Base-by-base conservation (phyloP, 352 stramenopile genomes). In the Hyaloperonospora arabidopsidis region DNA sequence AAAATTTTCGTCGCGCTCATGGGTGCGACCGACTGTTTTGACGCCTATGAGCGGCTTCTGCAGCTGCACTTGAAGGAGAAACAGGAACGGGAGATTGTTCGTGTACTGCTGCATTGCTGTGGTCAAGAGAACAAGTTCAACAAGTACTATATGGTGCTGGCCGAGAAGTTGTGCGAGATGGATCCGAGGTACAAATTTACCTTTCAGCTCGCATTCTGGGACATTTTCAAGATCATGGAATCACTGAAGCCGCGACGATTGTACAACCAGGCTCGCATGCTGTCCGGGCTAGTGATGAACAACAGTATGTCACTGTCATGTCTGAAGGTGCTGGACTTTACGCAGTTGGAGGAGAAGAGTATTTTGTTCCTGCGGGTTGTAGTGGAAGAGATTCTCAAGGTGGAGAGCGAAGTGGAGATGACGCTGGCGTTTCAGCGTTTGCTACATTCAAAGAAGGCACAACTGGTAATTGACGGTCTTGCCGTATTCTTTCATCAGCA, bases 1-100 rank as follows among this genome's bases (percentile, higher is more conserved):
- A 84, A 93, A 35, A 97, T 98, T 50, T 98, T 98, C 64, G 96
- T 96, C 49, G 96, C 96, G 23, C 91, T 99, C 60, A 98, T 99
- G 92, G 89, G 88, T 22, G 93, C 87, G 15, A 75, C 82, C 19
- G 96, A 98, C 66, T 97, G 83, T 54, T 78, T 98, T 43, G 95
- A 98, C 68, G 92, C 94, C 1, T 97, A 98, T 64, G 94, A 98
- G 63, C 95, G 96, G 23, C 71, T 99, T 40, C 63, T 96, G 49
- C 74, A 95, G 53, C 64, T 96, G 25, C 70, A 87, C 21, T 67
- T 98, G 21, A 87, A 97, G 54, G 89, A 94, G 51, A 93, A 94
- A 58, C 83, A 86, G 43, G 89, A 98, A 66, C 83, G 93, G 22
- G 95, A 98, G 59, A 90, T 97, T 52, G 92, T 98, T 38, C 84